These are phyloP conservation scores for Coix lacrymajobi DNA, from an alignment of 176 grass and related monocot species.

Conservation along the genomic window DNA sequence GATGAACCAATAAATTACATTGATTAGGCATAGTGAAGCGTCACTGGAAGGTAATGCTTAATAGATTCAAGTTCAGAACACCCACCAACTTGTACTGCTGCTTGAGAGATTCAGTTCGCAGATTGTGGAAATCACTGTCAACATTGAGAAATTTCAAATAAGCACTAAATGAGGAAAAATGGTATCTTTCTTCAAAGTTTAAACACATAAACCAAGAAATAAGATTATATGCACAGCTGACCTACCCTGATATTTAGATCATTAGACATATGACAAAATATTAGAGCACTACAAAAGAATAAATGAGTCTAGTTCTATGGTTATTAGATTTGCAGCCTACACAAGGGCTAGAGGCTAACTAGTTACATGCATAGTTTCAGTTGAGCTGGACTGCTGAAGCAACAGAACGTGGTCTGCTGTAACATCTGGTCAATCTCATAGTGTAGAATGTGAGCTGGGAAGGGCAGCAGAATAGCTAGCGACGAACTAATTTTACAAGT, in stretches of 20 bases:
- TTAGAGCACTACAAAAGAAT: not conserved
- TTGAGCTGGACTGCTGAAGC: not conserved
- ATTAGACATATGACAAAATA: not conserved
- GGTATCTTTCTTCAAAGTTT: not conserved
- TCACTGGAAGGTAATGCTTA: not conserved
- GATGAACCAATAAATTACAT: slow-evolving; percentile 19
- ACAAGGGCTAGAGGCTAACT: not conserved
- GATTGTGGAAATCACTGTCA: slow-evolving; percentile 83
- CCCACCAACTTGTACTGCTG: slow-evolving; percentile 86
- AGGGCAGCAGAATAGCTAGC: not conserved
- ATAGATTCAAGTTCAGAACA: not conserved
- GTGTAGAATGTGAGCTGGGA: not conserved
- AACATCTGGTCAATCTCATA: not conserved
- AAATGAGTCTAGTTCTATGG: not conserved
- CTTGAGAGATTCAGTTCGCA: slow-evolving; percentile 75
- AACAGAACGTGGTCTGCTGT: not conserved
- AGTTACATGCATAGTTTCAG: slow-evolving; percentile 9
- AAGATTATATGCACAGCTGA: not conserved
- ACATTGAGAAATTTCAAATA: slow-evolving; percentile 25
- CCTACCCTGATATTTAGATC: not conserved
- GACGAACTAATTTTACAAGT: not conserved
- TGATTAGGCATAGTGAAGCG: slow-evolving; percentile 13
- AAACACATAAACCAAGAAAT: not conserved
- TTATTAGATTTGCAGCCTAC: not conserved
- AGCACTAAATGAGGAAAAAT: not conserved